Evolutionary conservation across 148 eudicot species (phyloP).

Genomic region (Pouteria glomerata): DNA sequence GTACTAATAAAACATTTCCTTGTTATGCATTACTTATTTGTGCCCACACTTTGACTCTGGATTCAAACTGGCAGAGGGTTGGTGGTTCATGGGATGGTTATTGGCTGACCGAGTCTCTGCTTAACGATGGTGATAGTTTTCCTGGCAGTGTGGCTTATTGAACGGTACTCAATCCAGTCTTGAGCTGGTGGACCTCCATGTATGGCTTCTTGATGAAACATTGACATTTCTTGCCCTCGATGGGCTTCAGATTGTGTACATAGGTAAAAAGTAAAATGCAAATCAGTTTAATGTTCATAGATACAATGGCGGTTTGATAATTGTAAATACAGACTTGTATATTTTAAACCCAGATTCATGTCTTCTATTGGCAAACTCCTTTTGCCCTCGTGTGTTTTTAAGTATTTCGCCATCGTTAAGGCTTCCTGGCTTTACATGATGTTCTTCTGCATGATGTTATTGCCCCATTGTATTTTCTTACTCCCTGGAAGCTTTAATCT

Average conservation of each 20-base stretch:
- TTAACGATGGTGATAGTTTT: constrained; percentile 87
- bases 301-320: background rate
- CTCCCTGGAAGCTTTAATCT: too few relatives aligned
- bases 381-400: too few relatives aligned
- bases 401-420: too few relatives aligned
- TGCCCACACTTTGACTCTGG: background rate
- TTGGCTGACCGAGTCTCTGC: constrained; percentile 92
- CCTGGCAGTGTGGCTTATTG: constrained; percentile 88
- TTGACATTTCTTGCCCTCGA: background rate
- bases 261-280: background rate
- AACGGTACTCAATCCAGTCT: constrained; percentile 14
- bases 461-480: too few relatives aligned
- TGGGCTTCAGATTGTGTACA: constrained; percentile 5
- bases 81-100: constrained; percentile 98
- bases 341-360: background rate
- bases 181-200: background rate
- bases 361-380: too few relatives aligned
- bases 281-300: background rate
- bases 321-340: background rate
- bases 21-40: background rate
- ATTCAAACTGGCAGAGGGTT: constrained; percentile 54
- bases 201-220: background rate
- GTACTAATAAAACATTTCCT: background rate
- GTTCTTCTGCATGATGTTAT: too few relatives aligned
- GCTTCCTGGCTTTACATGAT: too few relatives aligned